Conservation (phyloP, 2,329 filamentous ascomycete species). For the Penicillium sp. region DNA sequence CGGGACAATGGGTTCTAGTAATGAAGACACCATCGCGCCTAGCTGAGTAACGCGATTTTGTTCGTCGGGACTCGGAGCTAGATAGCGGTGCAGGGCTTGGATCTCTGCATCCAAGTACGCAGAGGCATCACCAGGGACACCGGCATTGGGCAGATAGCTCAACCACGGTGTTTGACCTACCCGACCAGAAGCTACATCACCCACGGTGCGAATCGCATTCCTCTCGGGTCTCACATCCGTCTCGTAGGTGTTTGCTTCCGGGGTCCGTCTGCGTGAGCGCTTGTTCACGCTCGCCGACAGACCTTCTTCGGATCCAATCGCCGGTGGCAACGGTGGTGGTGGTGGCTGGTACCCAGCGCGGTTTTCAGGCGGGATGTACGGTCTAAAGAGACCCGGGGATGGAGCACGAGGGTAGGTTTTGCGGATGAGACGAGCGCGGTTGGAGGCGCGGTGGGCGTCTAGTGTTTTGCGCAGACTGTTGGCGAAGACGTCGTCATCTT, state of each 20-base stretch:
- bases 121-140: slow-evolving; percentile 28
- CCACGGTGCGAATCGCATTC: slow-evolving; percentile 23
- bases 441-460: slow-evolving; percentile 49
- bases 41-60: slow-evolving; percentile 36
- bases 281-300: slow-evolving; percentile 11
- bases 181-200: slow-evolving; percentile 14
- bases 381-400: slow-evolving; percentile 25
- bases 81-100: slow-evolving; percentile 51
- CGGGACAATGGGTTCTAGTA: slow-evolving; percentile 37
- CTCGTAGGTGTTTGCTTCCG: slow-evolving; percentile 1
- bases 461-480: slow-evolving; percentile 48
- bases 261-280: slow-evolving; percentile 13
- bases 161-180: slow-evolving; percentile 45
- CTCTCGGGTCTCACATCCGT: neutral
- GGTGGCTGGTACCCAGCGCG: slow-evolving; percentile 22
- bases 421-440: slow-evolving; percentile 45
- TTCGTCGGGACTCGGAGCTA: slow-evolving; percentile 54
- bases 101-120: slow-evolving; percentile 55
- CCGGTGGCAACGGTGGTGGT: slow-evolving; percentile 4
- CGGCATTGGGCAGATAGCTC: slow-evolving; percentile 26
- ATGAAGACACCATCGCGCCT: slow-evolving; percentile 35
- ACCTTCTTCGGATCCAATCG: slow-evolving; percentile 1
- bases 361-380: slow-evolving; percentile 26
- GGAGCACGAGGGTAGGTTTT: slow-evolving; percentile 33
- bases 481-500: slow-evolving; percentile 36